phyloP scores from a whole-genome alignment of 345 rosid genomes.

The Brassica incana region DNA sequence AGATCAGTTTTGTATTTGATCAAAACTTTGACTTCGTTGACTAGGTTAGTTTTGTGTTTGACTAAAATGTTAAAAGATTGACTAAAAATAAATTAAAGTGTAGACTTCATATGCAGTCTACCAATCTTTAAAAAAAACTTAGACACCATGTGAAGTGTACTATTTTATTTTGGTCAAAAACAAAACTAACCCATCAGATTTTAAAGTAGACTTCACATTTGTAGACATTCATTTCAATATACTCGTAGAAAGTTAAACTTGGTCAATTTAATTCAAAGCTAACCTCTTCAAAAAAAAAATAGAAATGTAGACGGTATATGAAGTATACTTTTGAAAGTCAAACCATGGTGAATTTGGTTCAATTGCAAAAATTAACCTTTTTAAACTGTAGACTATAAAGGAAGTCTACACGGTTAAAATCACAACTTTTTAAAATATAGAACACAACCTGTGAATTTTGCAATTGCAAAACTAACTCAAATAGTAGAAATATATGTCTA shows the following conservation, averaged over 20 bases:
- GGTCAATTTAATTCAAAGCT: background rate
- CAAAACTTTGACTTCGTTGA: no score
- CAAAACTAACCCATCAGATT: background rate
- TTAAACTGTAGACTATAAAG: background rate
- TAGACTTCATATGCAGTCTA: background rate
- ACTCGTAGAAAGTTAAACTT: background rate
- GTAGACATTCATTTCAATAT: background rate
- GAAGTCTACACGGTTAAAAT: background rate
- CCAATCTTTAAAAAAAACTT: background rate
- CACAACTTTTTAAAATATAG: background rate
- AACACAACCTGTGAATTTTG: background rate
- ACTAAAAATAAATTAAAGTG: no score
- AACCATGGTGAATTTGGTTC: background rate
- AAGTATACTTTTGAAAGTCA: background rate
- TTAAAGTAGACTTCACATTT: background rate
- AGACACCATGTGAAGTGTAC: background rate
- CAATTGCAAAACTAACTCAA: background rate
- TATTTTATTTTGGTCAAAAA: no score
- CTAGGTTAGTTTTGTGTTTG: no score
- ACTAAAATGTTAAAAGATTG: no score
- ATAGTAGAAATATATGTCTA: background rate
- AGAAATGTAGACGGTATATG: background rate
- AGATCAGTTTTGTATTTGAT: no score
- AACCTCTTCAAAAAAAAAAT: background rate
- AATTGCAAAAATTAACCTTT: background rate